Evolutionary conservation across 108 stramenopile genomes (phyloP).

Genomic region (Epithemia pelagica): DNA sequence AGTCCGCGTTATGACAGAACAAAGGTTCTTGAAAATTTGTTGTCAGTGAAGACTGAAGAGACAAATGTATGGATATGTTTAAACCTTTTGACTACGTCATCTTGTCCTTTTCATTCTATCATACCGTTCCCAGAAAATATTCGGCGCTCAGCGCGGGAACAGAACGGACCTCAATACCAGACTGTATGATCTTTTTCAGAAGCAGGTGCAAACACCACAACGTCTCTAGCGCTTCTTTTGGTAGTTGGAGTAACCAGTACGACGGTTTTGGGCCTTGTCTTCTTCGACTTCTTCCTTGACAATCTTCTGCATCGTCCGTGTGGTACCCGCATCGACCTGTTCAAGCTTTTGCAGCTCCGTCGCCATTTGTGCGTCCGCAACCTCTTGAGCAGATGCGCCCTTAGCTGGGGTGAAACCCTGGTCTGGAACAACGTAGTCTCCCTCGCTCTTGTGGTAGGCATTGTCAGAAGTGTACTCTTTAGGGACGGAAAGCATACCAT

Average conservation of each 20-base stretch:
- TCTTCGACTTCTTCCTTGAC: slow-evolving; percentile 56
- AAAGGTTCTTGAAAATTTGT: too few relatives aligned
- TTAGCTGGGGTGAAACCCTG: slow-evolving; percentile 24
- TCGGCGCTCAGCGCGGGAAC: too few relatives aligned
- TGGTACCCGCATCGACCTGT: slow-evolving; percentile 80
- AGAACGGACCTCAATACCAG: too few relatives aligned
- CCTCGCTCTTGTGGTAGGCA: slow-evolving; percentile 62
- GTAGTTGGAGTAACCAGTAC: slow-evolving; percentile 45
- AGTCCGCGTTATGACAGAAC: too few relatives aligned
- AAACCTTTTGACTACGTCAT: too few relatives aligned
- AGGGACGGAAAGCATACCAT: slow-evolving; percentile 76
- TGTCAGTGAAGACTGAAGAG: too few relatives aligned
- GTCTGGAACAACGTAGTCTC: slow-evolving; percentile 26
- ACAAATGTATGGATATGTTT: too few relatives aligned
- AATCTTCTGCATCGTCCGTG: slow-evolving; percentile 71
- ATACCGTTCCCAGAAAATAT: too few relatives aligned
- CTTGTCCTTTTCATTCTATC: too few relatives aligned
- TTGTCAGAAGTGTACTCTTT: slow-evolving; percentile 80
- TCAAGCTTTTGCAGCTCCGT: slow-evolving; percentile 85
- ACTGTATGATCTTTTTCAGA: too few relatives aligned
- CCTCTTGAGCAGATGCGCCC: slow-evolving; percentile 63
- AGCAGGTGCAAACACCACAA: too few relatives aligned
- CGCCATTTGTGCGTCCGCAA: slow-evolving; percentile 67
- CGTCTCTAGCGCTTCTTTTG: slow-evolving; percentile 9
- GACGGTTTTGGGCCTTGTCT: slow-evolving; percentile 36